Percentiles rank a stretch among this genome's conserved stretches.
phyloP scores from a whole-genome alignment of 441 rosid species.

The Eutrema salsugineum region DNA sequence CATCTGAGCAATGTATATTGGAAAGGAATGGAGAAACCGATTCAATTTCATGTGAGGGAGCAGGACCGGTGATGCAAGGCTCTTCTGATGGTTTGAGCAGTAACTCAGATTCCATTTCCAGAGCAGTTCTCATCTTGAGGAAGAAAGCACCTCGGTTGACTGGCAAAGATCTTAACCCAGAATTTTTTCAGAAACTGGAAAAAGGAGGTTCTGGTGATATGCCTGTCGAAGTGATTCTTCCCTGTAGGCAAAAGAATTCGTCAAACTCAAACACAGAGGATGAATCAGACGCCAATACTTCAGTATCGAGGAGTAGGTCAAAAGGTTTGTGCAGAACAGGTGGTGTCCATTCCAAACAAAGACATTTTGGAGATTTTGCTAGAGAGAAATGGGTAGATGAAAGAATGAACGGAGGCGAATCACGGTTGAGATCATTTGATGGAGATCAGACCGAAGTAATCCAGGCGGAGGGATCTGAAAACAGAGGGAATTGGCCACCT shows the following conservation, averaged over 20 bases:
- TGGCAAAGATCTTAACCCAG: conserved; percentile 86
- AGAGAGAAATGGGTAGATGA: conserved; percentile 39
- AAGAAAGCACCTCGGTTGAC: conserved; percentile 72
- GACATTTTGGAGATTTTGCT: conserved; percentile 34
- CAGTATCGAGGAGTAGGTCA: conserved; percentile 48
- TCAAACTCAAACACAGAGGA: conserved; percentile 63
- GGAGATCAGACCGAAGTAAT: conserved; percentile 38
- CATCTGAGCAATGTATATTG: conserved; percentile 46
- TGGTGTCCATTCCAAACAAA: conserved; percentile 31
- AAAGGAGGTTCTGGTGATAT: conserved; percentile 64
- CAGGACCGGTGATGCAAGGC: conserved; percentile 41
- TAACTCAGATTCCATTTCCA: conserved; percentile 47
- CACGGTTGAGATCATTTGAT: conserved; percentile 49
- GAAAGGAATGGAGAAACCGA: conserved; percentile 39
- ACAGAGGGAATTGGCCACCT: conserved; percentile 79
- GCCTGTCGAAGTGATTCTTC: conserved; percentile 87
- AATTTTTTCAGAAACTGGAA: conserved; percentile 88
- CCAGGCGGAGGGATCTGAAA: conserved; percentile 53
- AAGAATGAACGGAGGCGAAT: conserved; percentile 47
- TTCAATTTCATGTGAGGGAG: conserved; percentile 31
- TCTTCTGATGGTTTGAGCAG: conserved; percentile 48
- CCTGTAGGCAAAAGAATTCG: conserved; percentile 56
- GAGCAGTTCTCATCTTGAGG: conserved; percentile 78
- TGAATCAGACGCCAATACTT: conserved; percentile 46
- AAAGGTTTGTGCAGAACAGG: conserved; percentile 45